Evolutionary conservation across 805 yeast genomes (phyloP), one percentile per base, ranked within the genome.

Genomic region (Pichia ethanolica): DNA sequence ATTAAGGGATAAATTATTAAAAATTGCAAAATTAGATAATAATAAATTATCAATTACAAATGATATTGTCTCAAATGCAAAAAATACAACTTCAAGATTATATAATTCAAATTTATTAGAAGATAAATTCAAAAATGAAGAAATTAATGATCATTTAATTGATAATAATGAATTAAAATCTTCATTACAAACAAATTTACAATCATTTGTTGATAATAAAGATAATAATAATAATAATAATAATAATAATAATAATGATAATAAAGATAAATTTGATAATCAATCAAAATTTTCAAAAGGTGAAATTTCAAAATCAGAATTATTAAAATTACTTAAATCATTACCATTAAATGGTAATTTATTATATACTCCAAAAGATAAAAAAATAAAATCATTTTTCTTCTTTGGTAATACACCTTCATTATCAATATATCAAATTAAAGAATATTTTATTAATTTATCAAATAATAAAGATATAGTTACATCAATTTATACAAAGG

Each of bases 1-100:
- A 10, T 68, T 89, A 7, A 71, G 97, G 55, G 97, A 90, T 59
- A 81, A 88, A 1, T 86, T 96, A 5, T 64, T 89, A 58, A 80
- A 81, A 56, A 73, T 88, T 74, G 83, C 90, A 2, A 83, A 82
- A 13, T 69, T 50, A 8, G 72, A 67, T 28, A 54, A 65, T 5
- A 33, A 25, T 10, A 41, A 11, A 8, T n/a, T 9, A 20, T 20
- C 20, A 20, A 20, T 20, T 20, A 37, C 45, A 45, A 50, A 64
- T 3, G 62, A 63, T 30, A 71, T 78, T 61, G 74, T 80, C 42
- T 62, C 77, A 59, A 73, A 77, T 61, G 72, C 77, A 36, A 70
- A 56, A 36, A 64, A 60, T 44, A 56, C 54, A 25, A 57, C 81
- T 56, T 72, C 81, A 48, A 78, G 77, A 61, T 66, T 78, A 37